Evolutionary conservation across 2,329 filamentous ascomycete species (phyloP).

Genomic region (Alternaria sp.): DNA sequence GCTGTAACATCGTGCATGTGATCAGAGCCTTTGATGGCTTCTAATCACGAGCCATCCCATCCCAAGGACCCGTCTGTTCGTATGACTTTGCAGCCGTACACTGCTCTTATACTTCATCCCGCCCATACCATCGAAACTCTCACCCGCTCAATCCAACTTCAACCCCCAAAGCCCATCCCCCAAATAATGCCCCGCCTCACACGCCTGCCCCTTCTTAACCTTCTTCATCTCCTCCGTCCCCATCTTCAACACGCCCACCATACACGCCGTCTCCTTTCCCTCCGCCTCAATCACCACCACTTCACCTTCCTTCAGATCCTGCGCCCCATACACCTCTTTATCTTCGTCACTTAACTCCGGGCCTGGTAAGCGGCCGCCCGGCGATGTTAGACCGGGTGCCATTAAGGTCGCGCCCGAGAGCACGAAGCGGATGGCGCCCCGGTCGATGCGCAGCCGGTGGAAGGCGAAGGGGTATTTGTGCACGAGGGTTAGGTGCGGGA

Average conservation of each 20-base stretch:
- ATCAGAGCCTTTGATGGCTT: not conserved
- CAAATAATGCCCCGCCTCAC: slow-evolving; percentile 91
- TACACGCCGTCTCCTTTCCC: slow-evolving; percentile 89
- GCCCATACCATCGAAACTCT: not conserved
- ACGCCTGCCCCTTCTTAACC: slow-evolving; percentile 91
- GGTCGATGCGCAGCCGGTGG: slow-evolving; percentile 85
- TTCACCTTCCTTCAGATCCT: slow-evolving; percentile 79
- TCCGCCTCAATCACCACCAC: slow-evolving; percentile 90
- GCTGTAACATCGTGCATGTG: not conserved
- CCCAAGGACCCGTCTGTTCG: not conserved
- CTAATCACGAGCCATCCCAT: not conserved
- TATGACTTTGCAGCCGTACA: not conserved
- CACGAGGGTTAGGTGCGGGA: slow-evolving; percentile 87
- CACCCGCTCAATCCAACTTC: slow-evolving; percentile 56
- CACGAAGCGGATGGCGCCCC: slow-evolving; percentile 96
- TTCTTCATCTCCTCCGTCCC: slow-evolving; percentile 91
- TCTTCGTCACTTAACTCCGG: slow-evolving; percentile 45
- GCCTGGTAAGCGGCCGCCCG: slow-evolving; percentile 79
- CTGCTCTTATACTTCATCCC: not conserved
- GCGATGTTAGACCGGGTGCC: slow-evolving; percentile 88
- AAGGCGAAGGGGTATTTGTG: slow-evolving; percentile 89
- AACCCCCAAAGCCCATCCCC: slow-evolving; percentile 93
- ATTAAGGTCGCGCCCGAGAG: slow-evolving; percentile 92
- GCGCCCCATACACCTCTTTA: slow-evolving; percentile 57
- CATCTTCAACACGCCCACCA: slow-evolving; percentile 82